These are phyloP conservation scores for Coniella vitis DNA, from an alignment of 2,329 filamentous ascomycete species.

Conservation along the genomic window DNA sequence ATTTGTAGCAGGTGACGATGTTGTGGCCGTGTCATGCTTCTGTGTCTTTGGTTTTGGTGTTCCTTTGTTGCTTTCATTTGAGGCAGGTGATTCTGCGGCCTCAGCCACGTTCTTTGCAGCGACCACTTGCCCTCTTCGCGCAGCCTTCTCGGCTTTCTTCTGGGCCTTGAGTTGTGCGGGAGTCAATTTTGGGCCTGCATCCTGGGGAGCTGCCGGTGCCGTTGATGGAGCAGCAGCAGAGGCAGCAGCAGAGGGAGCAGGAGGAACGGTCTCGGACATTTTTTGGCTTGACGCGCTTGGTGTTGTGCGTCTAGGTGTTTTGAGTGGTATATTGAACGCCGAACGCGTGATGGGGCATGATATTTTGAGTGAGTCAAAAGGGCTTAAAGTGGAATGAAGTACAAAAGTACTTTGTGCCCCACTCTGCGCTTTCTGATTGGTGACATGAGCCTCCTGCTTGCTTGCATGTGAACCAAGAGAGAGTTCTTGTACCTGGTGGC, in stretches of 20 bases:
- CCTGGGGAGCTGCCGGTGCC: constrained; percentile 16
- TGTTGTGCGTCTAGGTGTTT: not conserved
- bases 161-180: constrained; percentile 80
- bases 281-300: not conserved
- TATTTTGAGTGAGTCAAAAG: constrained; percentile 14
- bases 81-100: constrained; percentile 31
- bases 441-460: not conserved
- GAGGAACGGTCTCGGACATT: constrained; percentile 10
- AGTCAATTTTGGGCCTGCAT: constrained; percentile 50
- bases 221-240: constrained; percentile 11
- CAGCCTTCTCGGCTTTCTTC: constrained; percentile 86
- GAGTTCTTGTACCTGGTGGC: too few relatives aligned
- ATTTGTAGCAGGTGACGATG: constrained; percentile 21
- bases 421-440: constrained; percentile 2
- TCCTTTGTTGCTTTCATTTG: constrained; percentile 37
- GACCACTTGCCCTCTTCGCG: constrained; percentile 68
- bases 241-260: constrained; percentile 14
- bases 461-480: not conserved
- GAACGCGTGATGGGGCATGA: not conserved
- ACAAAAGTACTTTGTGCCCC: constrained; percentile 9
- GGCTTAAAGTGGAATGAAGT: not conserved
- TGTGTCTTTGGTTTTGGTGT: constrained; percentile 32
- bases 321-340: too few relatives aligned
- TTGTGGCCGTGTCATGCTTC: constrained; percentile 36
- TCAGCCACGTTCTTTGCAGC: constrained; percentile 37